phyloP scores from a whole-genome alignment of 768 basidiomycete species.

The Russula olivacea region DNA sequence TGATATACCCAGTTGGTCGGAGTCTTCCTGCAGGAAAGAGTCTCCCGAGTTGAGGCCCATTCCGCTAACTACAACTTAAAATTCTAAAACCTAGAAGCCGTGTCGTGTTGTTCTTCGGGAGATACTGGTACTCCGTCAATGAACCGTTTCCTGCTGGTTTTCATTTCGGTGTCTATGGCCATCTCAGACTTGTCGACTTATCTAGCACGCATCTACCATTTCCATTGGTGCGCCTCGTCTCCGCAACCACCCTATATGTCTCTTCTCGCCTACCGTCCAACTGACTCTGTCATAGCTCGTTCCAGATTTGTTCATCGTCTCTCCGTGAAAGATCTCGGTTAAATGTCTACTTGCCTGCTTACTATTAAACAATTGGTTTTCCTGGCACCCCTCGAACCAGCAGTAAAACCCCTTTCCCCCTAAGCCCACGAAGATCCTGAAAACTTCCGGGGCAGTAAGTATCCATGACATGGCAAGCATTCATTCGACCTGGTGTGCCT shows the following conservation, averaged over 20 bases:
- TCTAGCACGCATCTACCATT: background rate
- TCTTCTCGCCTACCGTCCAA: background rate
- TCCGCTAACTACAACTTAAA: constrained; percentile 7
- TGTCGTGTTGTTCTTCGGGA: background rate
- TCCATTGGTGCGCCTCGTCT: background rate
- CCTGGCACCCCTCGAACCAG: background rate
- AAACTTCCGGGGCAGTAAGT: background rate
- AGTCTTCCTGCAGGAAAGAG: constrained; percentile 1
- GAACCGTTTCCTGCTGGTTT: background rate
- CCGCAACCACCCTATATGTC: background rate
- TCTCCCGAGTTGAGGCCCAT: background rate
- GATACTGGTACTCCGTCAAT: background rate
- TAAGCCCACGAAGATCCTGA: background rate
- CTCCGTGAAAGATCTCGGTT: background rate
- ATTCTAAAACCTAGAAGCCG: constrained; percentile 17
- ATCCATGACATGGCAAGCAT: background rate
- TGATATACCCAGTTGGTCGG: background rate
- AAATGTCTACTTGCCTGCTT: background rate
- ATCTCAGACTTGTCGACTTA: background rate
- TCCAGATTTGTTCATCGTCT: background rate
- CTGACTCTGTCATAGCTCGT: background rate
- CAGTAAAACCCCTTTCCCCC: background rate
- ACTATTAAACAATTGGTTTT: background rate
- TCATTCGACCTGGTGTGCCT: background rate
- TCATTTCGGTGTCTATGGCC: constrained; percentile 11